Base-by-base conservation (phyloP, 306 rosid species). In the Abrus pulchellus region DNA sequence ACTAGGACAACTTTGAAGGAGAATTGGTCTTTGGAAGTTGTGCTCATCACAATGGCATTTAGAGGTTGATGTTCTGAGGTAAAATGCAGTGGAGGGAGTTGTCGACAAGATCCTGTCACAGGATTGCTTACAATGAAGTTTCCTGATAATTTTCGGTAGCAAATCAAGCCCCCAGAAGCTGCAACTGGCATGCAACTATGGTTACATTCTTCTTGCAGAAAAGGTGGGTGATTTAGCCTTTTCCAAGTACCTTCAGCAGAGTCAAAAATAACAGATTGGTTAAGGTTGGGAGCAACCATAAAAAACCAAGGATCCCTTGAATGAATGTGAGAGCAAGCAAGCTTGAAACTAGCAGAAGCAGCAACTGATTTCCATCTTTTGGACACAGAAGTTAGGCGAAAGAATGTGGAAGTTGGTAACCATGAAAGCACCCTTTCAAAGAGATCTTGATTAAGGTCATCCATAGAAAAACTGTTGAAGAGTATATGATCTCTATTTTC, bases 341-440 rank as follows among this genome's bases (percentile, higher is more conserved):
- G 92, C 91, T 83, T 91, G 88, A 94, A 94, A 86, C 94, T 87
- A 1, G 89, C 65, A 66, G 98, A 94, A 81, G 65, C 78, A 7
- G 92, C 84, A 68, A 83, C 91, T 1, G 92, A 94, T 77, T 86
- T 91, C 97, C 98, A 94, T 84, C 97, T 89, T 72, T 94, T 94
- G 87, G 90, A 91, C 75, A 94, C 95, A 12, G 95, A 90, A 77
- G 88, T 85, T 8, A 90, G 90, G 74, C 93, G 93, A 80, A 91
- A 89, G 83, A 93, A 93, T 41, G 92, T 63, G 34, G 97, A 91
- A 74, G 97, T 83, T 40, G 94, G 93, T 5, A 93, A 92, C 93
- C 97, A 75, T 32, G 97, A 93, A 50, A 93, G 98, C 60, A 91
- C 84, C 85, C 87, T 81, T 69, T 93, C 98, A 11, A 93, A 90